Percentiles rank a stretch among this genome's conserved stretches.
These are phyloP conservation scores for Gynandropsis gynandra DNA, from an alignment of 345 rosid genomes.

Conservation along the genomic window DNA sequence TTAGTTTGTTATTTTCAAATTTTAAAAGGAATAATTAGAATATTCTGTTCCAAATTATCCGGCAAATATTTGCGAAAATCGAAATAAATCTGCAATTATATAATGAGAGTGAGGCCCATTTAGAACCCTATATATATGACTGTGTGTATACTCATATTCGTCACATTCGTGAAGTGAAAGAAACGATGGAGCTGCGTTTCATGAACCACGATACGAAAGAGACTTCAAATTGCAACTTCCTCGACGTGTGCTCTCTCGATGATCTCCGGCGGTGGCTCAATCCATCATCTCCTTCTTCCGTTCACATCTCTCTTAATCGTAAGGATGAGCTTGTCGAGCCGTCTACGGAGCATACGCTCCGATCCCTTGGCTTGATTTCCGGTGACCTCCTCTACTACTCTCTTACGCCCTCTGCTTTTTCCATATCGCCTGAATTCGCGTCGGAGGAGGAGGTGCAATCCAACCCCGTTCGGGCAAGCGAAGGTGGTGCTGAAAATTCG, in stretches of 20 bases:
- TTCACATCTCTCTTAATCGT: constrained; percentile 62
- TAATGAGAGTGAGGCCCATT: too few species aligned
- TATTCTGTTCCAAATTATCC: too few species aligned
- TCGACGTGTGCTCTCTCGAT: constrained; percentile 25
- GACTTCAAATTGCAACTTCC: constrained; percentile 45
- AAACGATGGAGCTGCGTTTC: constrained; percentile 55
- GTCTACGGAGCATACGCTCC: constrained; percentile 38
- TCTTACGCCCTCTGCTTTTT: constrained; percentile 23
- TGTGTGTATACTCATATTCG: too few species aligned
- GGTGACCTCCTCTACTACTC: constrained; percentile 71
- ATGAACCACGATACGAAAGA: constrained; percentile 45
- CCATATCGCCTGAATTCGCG: not conserved
- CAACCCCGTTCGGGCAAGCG: not conserved
- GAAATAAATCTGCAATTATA: too few species aligned
- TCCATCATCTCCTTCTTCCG: constrained; percentile 26
- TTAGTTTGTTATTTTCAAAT: too few species aligned
- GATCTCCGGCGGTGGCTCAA: constrained; percentile 38
- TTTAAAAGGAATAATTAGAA: too few species aligned
- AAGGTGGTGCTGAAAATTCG: constrained; percentile 4
- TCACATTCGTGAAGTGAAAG: not conserved
- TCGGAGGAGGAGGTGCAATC: not conserved
- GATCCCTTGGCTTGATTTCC: constrained; percentile 51
- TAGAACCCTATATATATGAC: too few species aligned
- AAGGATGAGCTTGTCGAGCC: constrained; percentile 48
- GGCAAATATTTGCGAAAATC: too few species aligned